phyloP scores from a whole-genome alignment of 192 early-diverging fungal genomes.

The Coemansia sp. region DNA sequence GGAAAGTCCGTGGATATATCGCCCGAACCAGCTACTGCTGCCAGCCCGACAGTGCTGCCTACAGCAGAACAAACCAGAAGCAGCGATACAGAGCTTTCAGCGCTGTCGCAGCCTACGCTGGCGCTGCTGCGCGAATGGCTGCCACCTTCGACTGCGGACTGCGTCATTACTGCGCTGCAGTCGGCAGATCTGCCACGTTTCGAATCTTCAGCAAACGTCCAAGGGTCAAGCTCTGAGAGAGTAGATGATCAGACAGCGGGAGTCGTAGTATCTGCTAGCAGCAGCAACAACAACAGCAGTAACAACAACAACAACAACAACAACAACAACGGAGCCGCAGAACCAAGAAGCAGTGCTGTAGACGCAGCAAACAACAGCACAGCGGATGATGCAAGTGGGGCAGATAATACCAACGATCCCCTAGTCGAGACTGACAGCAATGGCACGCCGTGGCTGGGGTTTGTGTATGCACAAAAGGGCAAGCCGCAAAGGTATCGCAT shows the following conservation, averaged over 20 bases:
- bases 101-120: conserved; percentile 15
- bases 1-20: neutral
- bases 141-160: conserved; percentile 36
- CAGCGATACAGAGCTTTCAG: neutral
- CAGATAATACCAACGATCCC: conserved; percentile 17
- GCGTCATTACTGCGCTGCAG: conserved; percentile 47
- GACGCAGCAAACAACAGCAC: neutral
- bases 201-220: neutral
- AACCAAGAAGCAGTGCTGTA: neutral
- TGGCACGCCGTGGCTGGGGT: conserved; percentile 40
- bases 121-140: conserved; percentile 44
- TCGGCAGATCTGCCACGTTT: conserved; percentile 19
- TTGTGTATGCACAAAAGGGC: conserved; percentile 61
- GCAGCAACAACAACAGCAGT: neutral
- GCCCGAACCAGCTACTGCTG: neutral
- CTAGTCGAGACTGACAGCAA: conserved; percentile 26
- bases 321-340: neutral
- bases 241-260: neutral
- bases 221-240: neutral
- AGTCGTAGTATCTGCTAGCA: neutral
- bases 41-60: neutral
- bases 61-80: neutral
- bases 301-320: conserved; percentile 2
- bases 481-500: conserved; percentile 61
- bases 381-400: neutral